Percentiles rank a stretch among this genome's conserved stretches.
Evolutionary conservation across 768 basidiomycete genomes (phyloP).

Genomic region (Podaxis sp.): DNA sequence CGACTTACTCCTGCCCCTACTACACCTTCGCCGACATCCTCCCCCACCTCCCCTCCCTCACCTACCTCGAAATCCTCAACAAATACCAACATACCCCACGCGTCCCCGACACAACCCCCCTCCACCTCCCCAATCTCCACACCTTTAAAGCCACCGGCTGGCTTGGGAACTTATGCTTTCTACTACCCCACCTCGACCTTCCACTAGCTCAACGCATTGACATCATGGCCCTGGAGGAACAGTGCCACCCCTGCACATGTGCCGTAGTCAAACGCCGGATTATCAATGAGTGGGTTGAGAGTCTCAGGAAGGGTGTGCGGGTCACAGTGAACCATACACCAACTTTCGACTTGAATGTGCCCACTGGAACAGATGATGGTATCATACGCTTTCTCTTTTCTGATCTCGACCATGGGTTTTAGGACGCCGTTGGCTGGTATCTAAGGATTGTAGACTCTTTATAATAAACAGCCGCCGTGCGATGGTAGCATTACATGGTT

Average conservation of each 20-base stretch:
- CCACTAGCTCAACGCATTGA: neutral
- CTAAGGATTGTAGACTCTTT: neutral
- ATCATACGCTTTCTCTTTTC: conserved; percentile 9
- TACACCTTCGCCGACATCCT: conserved; percentile 8
- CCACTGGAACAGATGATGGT: neutral
- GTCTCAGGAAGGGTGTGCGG: neutral
- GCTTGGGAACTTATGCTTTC: conserved; percentile 9
- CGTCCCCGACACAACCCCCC: neutral
- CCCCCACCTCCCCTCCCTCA: conserved; percentile 7
- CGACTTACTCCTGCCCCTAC: conserved; percentile 13
- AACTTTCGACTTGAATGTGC: neutral
- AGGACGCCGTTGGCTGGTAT: too few species aligned
- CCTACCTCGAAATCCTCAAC: conserved; percentile 11
- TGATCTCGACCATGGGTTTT: neutral
- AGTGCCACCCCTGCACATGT: conserved; percentile 13
- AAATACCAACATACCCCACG: conserved; percentile 7
- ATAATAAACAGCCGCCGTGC: neutral
- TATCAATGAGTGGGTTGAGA: conserved; percentile 5
- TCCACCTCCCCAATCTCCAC: conserved; percentile 1
- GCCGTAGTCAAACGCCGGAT: conserved; percentile 1
- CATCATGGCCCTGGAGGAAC: conserved; percentile 4
- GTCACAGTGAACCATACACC: neutral
- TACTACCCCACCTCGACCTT: neutral
- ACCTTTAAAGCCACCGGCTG: conserved; percentile 9
- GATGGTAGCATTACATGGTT: neutral